Evolutionary conservation across 2,329 filamentous ascomycete genomes (phyloP), one percentile per base, ranked within the genome.

Genomic region (Cercospora sojina): DNA sequence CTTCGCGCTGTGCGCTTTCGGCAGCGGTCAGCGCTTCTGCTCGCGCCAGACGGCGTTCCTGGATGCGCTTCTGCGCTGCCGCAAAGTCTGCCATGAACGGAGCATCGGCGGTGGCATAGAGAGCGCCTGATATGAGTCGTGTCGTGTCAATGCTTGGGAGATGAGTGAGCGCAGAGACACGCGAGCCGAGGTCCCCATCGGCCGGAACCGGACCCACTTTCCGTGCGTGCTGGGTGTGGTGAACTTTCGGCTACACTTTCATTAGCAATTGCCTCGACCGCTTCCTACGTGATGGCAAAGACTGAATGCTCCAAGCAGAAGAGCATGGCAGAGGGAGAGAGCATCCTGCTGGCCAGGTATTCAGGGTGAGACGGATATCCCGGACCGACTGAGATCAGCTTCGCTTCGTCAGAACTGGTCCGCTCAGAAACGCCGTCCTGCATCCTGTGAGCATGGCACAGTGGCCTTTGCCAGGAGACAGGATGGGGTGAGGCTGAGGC

Each of bases 61-160:
- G 86, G 67, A 97, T 88, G 78, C 93, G 91, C 81, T 91, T 86
- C 82, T 97, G 93, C 71, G 94, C 94, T 78, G 92, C 90, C 79
- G 91, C 90, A 81, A 97, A 97, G 80, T 91, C 91, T 76, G 85
- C 70, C 76, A 77, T 77, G 32, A 29, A 55, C 47, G 55, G 20
- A 27, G 32, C 31, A 18, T 35, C 49, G 31, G 60, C 47, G n/a
- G 7, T 29, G 10, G 29, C 27, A 62, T 32, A 20, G 59, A 55
- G 16, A 51, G 38, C 18, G 47, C 18, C 8, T 13, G 3, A 9
- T 18, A 16, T 13, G 32, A 13, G 23, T 47, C 51, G 47, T 51
- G 51, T 56, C 51, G 13, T 56, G 51, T 18, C 51, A 56, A 56
- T 56, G 51, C 31, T 56, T 56, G 51, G 10, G 51, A 56, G 51